A percentile compares a stretch with the other conserved stretches of the same genome.
Conservation (phyloP, 371 early-diverging fungal genomes). For the Lichtheimia corymbifera region DNA sequence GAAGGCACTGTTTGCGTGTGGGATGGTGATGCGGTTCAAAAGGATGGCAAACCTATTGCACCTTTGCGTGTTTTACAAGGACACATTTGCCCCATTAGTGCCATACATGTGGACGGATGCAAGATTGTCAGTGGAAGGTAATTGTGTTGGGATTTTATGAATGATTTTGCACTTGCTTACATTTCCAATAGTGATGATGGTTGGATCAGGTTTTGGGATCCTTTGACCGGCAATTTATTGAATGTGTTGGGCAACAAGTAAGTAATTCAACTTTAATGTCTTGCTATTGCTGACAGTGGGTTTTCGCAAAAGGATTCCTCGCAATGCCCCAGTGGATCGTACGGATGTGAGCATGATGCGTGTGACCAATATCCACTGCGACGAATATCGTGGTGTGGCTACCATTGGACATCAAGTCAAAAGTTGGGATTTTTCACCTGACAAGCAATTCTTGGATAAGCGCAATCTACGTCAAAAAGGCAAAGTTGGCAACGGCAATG, state of each 20-base stretch:
- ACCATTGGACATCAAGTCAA: constrained; percentile 50
- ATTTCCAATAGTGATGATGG: constrained; percentile 37
- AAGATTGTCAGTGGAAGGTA: constrained; percentile 52
- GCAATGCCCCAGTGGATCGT: constrained; percentile 43
- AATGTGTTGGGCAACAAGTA: constrained; percentile 30
- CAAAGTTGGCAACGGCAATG: constrained; percentile 9
- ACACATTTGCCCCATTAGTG: constrained; percentile 39
- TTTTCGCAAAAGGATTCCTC: constrained; percentile 27
- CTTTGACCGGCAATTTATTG: constrained; percentile 35
- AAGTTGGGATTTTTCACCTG: constrained; percentile 39
- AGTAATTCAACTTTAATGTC: neutral
- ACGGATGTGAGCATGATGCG: constrained; percentile 34
- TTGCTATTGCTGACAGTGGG: neutral
- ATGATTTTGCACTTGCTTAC: neutral
- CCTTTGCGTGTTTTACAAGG: constrained; percentile 32
- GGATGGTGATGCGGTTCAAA: constrained; percentile 27
- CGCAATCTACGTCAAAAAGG: constrained; percentile 26
- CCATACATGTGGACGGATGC: constrained; percentile 40
- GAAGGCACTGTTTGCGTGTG: constrained; percentile 46
- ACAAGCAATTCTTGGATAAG: constrained; percentile 31
- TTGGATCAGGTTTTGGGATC: constrained; percentile 52
- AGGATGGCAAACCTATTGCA: constrained; percentile 14
- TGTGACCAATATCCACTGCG: constrained; percentile 47
- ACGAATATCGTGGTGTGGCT: constrained; percentile 48
- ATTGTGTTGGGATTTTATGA: neutral